Percentiles rank a stretch among this genome's conserved stretches.
Conservation (phyloP, 257 asterid genomes). For the Eustoma russellianum region DNA sequence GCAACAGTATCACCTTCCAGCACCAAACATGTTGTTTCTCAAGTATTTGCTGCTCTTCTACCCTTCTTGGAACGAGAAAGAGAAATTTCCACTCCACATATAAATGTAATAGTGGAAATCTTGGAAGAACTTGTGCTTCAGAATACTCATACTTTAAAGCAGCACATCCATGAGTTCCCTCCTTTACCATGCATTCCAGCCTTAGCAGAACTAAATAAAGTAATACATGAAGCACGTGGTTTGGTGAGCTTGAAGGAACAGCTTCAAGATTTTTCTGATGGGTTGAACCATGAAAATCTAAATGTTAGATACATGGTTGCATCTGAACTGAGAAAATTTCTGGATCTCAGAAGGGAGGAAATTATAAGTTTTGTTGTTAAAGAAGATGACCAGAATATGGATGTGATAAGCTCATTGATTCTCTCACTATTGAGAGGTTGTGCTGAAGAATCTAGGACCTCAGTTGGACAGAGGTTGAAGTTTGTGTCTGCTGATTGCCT, state of each 20-base stretch:
- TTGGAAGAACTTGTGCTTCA: constrained; percentile 85
- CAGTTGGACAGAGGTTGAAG: constrained; percentile 86
- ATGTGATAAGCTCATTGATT: constrained; percentile 72
- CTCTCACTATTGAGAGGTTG: constrained; percentile 89
- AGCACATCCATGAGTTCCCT: constrained; percentile 83
- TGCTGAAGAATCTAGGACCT: constrained; percentile 90
- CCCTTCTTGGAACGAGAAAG: constrained; percentile 81
- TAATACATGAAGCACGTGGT: constrained; percentile 82
- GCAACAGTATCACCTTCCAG: constrained; percentile 76
- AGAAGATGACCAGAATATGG: constrained; percentile 68
- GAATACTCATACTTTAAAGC: constrained; percentile 56
- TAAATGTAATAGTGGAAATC: constrained; percentile 66
- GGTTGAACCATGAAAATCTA: constrained; percentile 85
- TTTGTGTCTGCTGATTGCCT: constrained; percentile 90
- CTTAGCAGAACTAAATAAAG: constrained; percentile 68
- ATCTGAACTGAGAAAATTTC: constrained; percentile 75
- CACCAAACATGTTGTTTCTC: constrained; percentile 83
- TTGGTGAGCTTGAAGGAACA: constrained; percentile 69
- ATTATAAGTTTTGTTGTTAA: constrained; percentile 53
- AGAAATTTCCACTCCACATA: constrained; percentile 43
- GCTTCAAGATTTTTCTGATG: constrained; percentile 67
- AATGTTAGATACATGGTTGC: constrained; percentile 97
- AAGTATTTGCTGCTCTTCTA: constrained; percentile 94
- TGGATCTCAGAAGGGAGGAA: constrained; percentile 62
- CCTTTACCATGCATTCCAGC: constrained; percentile 82